A percentile compares a stretch with the other conserved stretches of the same genome.
phyloP scores from a whole-genome alignment of 2,329 filamentous ascomycete species.

The Cladosporium sp. region DNA sequence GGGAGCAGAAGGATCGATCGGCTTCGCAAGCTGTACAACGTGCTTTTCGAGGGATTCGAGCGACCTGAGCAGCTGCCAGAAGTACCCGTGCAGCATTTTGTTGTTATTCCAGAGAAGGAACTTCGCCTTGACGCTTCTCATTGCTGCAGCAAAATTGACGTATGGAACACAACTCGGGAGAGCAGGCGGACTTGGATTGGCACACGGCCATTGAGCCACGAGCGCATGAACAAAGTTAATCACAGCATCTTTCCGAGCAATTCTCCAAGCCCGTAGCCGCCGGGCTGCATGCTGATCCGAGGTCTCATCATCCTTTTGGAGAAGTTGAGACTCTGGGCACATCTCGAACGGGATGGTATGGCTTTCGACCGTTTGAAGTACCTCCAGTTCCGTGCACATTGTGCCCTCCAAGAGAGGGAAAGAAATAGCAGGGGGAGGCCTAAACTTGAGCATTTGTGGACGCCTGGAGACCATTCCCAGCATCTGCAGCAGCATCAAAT shows the following conservation, averaged over 20 bases:
- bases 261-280: slow-evolving; percentile 4
- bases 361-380: slow-evolving; percentile 30
- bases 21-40: background rate
- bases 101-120: slow-evolving; percentile 16
- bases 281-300: slow-evolving; percentile 21
- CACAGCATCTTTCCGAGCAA: background rate
- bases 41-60: background rate
- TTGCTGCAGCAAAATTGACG: background rate
- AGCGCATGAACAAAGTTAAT: background rate
- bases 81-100: slow-evolving; percentile 12
- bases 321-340: slow-evolving; percentile 21
- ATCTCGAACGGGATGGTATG: slow-evolving; percentile 26
- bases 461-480: slow-evolving; percentile 37
- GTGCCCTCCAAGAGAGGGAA: background rate
- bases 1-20: background rate
- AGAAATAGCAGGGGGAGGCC: slow-evolving; percentile 28
- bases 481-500: slow-evolving; percentile 38
- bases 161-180: background rate
- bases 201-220: background rate
- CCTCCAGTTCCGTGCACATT: slow-evolving; percentile 1
- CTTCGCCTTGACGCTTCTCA: background rate
- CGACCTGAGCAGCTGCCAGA: slow-evolving; percentile 8
- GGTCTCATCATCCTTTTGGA: slow-evolving; percentile 26
- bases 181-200: background rate
- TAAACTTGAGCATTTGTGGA: slow-evolving; percentile 29